A percentile compares a stretch with the other conserved stretches of the same genome.
These are phyloP conservation scores for Trichoderma erinaceum DNA, from an alignment of 495 filamentous ascomycete genomes.

Conservation along the genomic window DNA sequence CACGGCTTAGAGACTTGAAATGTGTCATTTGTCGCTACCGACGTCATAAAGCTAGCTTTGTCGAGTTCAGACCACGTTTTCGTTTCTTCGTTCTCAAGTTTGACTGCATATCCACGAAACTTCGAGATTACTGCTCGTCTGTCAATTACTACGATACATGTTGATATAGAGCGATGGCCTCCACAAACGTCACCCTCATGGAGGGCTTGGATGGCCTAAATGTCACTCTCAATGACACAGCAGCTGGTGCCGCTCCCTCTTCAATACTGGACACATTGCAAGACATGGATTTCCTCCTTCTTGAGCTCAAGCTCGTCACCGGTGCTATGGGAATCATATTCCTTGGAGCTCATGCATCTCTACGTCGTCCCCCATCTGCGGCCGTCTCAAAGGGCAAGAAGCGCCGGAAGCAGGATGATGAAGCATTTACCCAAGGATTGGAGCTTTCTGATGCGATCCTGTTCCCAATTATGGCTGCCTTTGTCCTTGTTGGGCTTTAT, in stretches of 20 bases:
- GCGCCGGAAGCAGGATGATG: slow-evolving; percentile 48
- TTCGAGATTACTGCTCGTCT: not conserved
- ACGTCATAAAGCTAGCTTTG: not conserved
- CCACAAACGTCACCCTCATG: not conserved
- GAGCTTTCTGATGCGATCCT: slow-evolving; percentile 75
- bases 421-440: slow-evolving; percentile 67
- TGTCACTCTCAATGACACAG: not conserved
- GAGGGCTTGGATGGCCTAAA: slow-evolving; percentile 16
- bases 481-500: slow-evolving; percentile 70
- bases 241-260: not conserved
- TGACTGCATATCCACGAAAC: not conserved
- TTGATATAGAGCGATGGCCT: not conserved
- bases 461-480: slow-evolving; percentile 76
- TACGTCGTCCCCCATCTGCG: slow-evolving; percentile 72
- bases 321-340: slow-evolving; percentile 40
- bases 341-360: slow-evolving; percentile 42
- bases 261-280: not conserved
- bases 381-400: slow-evolving; percentile 44
- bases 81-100: not conserved
- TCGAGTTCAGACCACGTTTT: not conserved
- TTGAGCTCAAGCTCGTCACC: slow-evolving; percentile 36
- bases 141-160: not conserved
- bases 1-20: not conserved
- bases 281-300: slow-evolving; percentile 27
- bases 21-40: not conserved